phyloP scores from a whole-genome alignment of 495 filamentous ascomycete species.

The Sordaria brevicollis region DNA sequence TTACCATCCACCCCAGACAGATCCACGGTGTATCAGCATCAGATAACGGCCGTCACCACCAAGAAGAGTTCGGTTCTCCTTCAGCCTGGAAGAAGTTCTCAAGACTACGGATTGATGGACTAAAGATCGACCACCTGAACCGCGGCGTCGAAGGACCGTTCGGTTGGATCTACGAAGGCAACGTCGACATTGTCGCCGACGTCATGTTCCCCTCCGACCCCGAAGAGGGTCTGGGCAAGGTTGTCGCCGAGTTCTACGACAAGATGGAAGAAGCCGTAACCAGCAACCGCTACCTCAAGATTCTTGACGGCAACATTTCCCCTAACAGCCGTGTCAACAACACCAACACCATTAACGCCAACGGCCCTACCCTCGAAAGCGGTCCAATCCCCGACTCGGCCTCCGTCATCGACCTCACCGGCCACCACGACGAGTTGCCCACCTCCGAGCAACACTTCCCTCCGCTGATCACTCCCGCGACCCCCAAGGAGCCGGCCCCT shows the following conservation, averaged over 20 bases:
- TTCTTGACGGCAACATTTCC: slow-evolving; percentile 27
- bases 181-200: slow-evolving; percentile 93
- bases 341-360: slow-evolving; percentile 13
- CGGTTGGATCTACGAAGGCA: slow-evolving; percentile 93
- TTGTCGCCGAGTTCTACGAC: slow-evolving; percentile 90
- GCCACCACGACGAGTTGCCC: not conserved
- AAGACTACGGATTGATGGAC: slow-evolving; percentile 78
- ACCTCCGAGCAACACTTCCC: not conserved
- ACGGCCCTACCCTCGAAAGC: slow-evolving; percentile 4
- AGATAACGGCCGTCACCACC: slow-evolving; percentile 34
- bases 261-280: slow-evolving; percentile 86
- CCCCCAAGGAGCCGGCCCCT: slow-evolving; percentile 2
- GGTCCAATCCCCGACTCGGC: not conserved
- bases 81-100: slow-evolving; percentile 86
- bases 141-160: slow-evolving; percentile 89
- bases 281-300: slow-evolving; percentile 48
- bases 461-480: not conserved
- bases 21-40: slow-evolving; percentile 53
- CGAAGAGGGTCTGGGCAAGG: slow-evolving; percentile 78
- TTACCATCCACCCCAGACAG: slow-evolving; percentile 93
- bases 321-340: slow-evolving; percentile 7
- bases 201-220: slow-evolving; percentile 83
- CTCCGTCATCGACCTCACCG: not conserved
- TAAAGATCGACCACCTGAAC: slow-evolving; percentile 94
- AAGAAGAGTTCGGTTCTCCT: slow-evolving; percentile 34